Evolutionary conservation across 176 grass and related monocot species (phyloP), one percentile per base, ranked within the genome.

Genomic region (Aegilops umbellulata): DNA sequence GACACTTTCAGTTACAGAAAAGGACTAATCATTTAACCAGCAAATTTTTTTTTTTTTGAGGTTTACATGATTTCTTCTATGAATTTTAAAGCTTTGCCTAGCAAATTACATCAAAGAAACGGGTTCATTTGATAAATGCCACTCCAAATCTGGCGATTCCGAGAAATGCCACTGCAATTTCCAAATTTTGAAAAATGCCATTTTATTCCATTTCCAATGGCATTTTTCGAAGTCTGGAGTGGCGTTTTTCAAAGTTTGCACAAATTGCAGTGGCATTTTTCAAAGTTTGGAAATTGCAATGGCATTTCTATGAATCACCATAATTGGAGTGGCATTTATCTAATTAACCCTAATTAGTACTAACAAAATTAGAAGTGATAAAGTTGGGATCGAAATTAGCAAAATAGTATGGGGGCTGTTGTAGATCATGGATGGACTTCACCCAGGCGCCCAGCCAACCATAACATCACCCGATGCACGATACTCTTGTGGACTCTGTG

Each of bases 91-190:
- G 27, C 27, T 24, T 30, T 34, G 1, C 5, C 26, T 32, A 25
- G 19, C 23, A 76, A 76, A 77, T 74, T 81, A 63, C 20, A 82
- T 57, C 42, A 30, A 82, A 82, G 69, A 39, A 55, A 30, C n/a
- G 30, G 24, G n/a, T 42, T 32, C 31, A 32, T 32, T 32, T 32
- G 31, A 32, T 32, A 32, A 32, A 32, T 32, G 31, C 31, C 31
- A 32, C 31, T 32, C 31, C 31, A 32, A 32, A 32, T 32, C 31
- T 32, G 31, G 31, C 31, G 31, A 32, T 32, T 32, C 31, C 31
- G 31, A 32, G 31, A 32, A 32, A 32, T 32, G 31, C 3, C 31
- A 32, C 31, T 32, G 31, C 31, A 32, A 32, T 32, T 32, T 32
- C 31, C 31, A 32, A 32, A 32, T 4, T 32, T 4, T 32, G 31